Base-by-base conservation (phyloP, 1,284 basidiomycete genomes). In the Puccinia novopanici region DNA sequence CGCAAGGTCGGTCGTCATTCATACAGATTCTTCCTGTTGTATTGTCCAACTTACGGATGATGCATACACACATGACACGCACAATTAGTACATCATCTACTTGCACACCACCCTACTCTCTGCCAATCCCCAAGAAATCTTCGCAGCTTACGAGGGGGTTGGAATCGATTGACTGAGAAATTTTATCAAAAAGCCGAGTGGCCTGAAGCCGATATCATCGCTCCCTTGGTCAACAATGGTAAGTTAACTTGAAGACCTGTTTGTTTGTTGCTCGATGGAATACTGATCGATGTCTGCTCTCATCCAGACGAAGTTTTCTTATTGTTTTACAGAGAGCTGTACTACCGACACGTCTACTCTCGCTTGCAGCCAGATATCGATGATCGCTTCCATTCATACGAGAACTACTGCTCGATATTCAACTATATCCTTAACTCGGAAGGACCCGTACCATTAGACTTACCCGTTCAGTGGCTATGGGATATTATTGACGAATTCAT, bases 401-500 rank as follows among this genome's bases (percentile, higher is more conserved):
- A 98, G 87, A 97, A 98, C 88, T 97, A 95, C 87, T 98, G 96
- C 89, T 94, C 97, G 86, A 89, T 99, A 83, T 92, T 98, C 90
- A 98, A 98, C 88, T 95, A 95, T 86, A 90, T 99, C 87, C 88
- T 93, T 81, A 93, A 97, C 87, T 95, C 93, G 30, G 94, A 98
- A 82, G 93, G 93, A 0, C 96, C 96, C 0, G 95, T 98, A 0
- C 87, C 91, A 22, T 91, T 98, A 76, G 92, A 96, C 83, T 90
- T 98, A 19, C 96, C 96, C 0, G 93, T 95, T 82, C 95, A 98
- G 86, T 99, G 96, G 96, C 88, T 99, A 8, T 98, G 95, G 93
- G 96, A 99, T 86, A 98, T 99, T 87, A 92, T 98, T 84, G 96
- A 98, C 87, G 96, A 98, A 85, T 99, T 99, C 87, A 97, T 98